Base-by-base conservation (phyloP, 2,329 filamentous ascomycete species). In the Furcasterigmium furcatum region DNA sequence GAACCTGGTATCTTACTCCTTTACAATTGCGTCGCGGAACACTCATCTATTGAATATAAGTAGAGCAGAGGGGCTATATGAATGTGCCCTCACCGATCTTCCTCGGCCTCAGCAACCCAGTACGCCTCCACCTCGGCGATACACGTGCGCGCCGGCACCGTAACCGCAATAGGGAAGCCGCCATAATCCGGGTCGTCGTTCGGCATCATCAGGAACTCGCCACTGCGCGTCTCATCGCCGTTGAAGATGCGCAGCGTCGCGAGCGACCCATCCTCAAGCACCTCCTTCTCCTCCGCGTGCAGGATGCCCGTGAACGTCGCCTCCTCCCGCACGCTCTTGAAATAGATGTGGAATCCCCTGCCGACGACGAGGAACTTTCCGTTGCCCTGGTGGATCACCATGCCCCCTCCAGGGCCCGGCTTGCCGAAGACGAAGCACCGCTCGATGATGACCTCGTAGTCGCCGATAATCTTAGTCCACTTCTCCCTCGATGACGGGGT, bases 111-210 rank as follows among this genome's bases (percentile, higher is more conserved):
- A 0, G 52, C 49, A 6, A 62, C 50, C 46, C 54, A 61, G 50
- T 72, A 72, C 1, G 63, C 61, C 35, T 70, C 59, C 5, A 68
- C 58, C 41, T 71, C 64, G 0, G 71, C 71, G 48, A 77, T 71
- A 38, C 63, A 67, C 3, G 76, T 80, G 44, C 67, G 58, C 0
- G 74, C 73, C 2, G 76, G 76, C 25, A 79, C 72, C 0, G 75
- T 80, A 2, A 80, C 69, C 21, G 68, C 69, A 25, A 79, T 80
- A 1, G 75, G 75, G 46, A 79, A 79, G 0, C 72, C 73, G 2
- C 76, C 77, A 54, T 80, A 80, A 48, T 80, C 76, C 0, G 76
- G 75, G 27, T 77, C 65, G 27, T 78, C 72, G 46, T 71, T 76
- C 1, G 74, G 78, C 78, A 82, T 82, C 51, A 79, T 74, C 16